Evolutionary conservation across 306 rosid species (phyloP), one percentile per base, ranked within the genome.

Genomic region (Luffa aegyptiaca): DNA sequence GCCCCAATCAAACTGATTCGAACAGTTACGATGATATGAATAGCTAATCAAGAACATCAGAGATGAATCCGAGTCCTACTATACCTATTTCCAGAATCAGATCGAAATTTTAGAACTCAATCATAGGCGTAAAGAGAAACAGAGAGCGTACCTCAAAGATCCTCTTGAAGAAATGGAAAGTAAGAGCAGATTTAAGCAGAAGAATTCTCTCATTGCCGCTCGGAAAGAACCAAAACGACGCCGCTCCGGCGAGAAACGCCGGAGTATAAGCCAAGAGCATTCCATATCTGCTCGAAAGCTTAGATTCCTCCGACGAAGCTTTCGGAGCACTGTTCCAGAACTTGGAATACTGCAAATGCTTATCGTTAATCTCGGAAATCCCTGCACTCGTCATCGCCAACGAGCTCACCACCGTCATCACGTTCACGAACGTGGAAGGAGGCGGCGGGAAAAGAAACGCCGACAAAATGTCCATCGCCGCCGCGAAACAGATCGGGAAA

Each of bases 81-180:
- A 10, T 55, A 7, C 7, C 37, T 59, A 11, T 3, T 59, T 59
- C 65, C 36, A 59, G 42, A 31, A 33, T 62, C 18, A 35, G 69
- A 62, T 62, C 5, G n/a, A 33, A 33, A 13, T 33, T 62, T 58
- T n/a, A 62, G 42, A 62, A 33, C 49, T 68, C 75, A 69, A 69
- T 1, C 44, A n/a, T 7, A 41, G 37, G 48, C 36, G 12, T 42
- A 39, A 33, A 45, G 41, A 4, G 8, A 44, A 2, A 42, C 0
- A 71, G 20, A 46, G 58, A 72, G 21, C n/a, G 62, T 82, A 89
- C 96, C 96, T 94, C 98, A 46, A 89, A 45, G 1, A 85, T 20
- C 78, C 98, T 89, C 84, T 92, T 92, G 80, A 91, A 86, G 92
- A 92, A 94, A 79, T 94, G 98, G 8, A 92, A 5, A 13, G 95